Percentiles rank a stretch among this genome's conserved stretches.
phyloP scores from a whole-genome alignment of 108 stramenopile genomes.

The Fragilaria crotonensis region DNA sequence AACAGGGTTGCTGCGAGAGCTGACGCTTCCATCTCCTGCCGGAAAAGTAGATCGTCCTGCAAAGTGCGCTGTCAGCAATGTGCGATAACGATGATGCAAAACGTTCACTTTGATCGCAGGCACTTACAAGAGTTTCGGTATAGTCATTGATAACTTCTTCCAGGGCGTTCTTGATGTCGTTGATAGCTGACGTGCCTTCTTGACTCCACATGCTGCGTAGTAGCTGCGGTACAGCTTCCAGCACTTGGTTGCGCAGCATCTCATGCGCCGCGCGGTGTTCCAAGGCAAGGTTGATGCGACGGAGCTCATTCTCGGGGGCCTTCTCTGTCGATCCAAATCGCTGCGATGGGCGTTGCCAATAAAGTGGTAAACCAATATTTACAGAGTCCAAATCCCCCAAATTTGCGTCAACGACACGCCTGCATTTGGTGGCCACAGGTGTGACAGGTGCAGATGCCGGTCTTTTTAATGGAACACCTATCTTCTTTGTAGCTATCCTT shows the following conservation, averaged over 20 bases:
- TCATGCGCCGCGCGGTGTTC: conserved; percentile 62
- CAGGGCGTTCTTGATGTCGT: conserved; percentile 6
- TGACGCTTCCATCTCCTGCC: conserved; percentile 41
- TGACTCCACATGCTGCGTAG: background rate
- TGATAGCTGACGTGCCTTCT: background rate
- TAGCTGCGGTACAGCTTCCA: conserved; percentile 12
- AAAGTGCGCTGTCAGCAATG: background rate
- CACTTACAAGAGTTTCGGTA: conserved; percentile 34
- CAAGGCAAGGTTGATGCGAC: background rate
- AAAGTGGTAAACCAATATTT: background rate
- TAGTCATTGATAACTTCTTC: conserved; percentile 37
- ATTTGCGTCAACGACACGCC: background rate
- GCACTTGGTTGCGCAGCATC: conserved; percentile 42
- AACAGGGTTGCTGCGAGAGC: conserved; percentile 31
- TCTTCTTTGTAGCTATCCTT: background rate
- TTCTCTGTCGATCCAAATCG: background rate
- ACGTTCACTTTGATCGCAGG: background rate
- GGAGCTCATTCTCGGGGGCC: background rate
- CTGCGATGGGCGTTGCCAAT: too few relatives aligned
- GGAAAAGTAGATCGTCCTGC: conserved; percentile 38
- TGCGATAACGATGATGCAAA: background rate
- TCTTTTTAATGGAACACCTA: background rate
- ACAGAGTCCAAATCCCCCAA: background rate
- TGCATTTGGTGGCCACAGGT: background rate
- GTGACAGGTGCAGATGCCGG: background rate